Evolutionary conservation across 805 yeast species (phyloP), one percentile per base, ranked within the genome.

Genomic region (Kazachstania taianensis): DNA sequence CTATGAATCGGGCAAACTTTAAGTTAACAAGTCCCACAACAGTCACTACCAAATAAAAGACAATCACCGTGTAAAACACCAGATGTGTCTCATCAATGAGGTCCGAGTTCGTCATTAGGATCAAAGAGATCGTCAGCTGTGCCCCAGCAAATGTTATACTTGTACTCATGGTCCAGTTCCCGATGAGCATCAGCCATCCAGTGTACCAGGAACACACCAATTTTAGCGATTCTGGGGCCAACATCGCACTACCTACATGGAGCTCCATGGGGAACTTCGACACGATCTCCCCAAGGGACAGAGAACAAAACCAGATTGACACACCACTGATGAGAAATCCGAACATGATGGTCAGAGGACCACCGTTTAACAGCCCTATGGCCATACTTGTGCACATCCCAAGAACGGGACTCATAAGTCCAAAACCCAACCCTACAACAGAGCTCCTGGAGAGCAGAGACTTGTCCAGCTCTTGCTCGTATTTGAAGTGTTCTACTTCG

Each of bases 401-500:
- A 46, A 81, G 69, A 0, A 87, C 89, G 0, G 84, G 87, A 28
- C 84, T 82, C 87, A 82, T 80, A 22, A 82, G 59, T 1, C 86
- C 75, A 52, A 82, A 81, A 0, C 92, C 89, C 17, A 82, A 61
- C 4, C 92, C 94, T 16, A 82, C 72, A 30, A 82, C 73, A 0
- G 87, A 78, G 1, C 75, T 63, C 8, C 79, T 77, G 0, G 83
- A 76, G 38, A 81, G 65, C 24, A 57, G 39, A 41, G 78, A 75
- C 45, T 84, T 67, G 40, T 73, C 75, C 40, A 82, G 61, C 31
- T 77, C 81, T 51, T 79, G 86, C 45, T 78, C 78, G 53, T 82
- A 81, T 37, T 73, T 73, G 63, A 81, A 79, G 47, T 76, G 81
- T 43, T 80, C 86, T 10, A 79, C 74, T 7, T 69, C 70, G 45